These are phyloP conservation scores for Candida montana DNA, from an alignment of 805 yeast species.

Conservation along the genomic window DNA sequence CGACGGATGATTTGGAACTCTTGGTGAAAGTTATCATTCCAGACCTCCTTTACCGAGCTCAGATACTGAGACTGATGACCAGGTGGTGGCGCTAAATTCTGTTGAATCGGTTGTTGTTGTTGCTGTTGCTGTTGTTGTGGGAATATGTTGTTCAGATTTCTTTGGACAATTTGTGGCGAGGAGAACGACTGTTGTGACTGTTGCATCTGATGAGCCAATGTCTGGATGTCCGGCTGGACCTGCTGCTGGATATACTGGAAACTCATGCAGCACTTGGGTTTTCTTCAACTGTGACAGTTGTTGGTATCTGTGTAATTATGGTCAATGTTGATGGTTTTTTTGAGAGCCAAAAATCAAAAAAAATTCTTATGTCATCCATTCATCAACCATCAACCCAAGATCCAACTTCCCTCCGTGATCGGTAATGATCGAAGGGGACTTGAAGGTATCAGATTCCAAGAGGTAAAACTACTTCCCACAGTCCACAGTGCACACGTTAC, in stretches of 20 bases:
- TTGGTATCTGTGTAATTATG: too few species aligned
- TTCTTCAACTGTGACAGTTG: too few species aligned
- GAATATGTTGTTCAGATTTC: constrained; percentile 5
- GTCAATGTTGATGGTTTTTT: too few species aligned
- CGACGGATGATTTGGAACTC: constrained; percentile 61
- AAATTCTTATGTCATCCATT: too few species aligned
- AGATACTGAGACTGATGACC: constrained; percentile 10
- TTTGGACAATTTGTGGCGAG: constrained; percentile 6
- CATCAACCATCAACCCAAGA: too few species aligned
- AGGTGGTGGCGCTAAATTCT: neutral
- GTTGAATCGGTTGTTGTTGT: constrained; percentile 18
- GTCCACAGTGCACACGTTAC: too few species aligned
- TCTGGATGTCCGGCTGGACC: constrained; percentile 15
- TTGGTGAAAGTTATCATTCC: constrained; percentile 62
- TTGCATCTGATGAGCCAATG: constrained; percentile 5
- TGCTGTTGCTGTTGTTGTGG: constrained; percentile 16
- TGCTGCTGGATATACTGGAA: constrained; percentile 18
- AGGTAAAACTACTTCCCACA: too few species aligned
- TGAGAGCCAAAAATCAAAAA: too few species aligned
- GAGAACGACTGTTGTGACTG: constrained; percentile 4
- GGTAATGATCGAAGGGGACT: too few species aligned
- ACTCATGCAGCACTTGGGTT: constrained; percentile 10
- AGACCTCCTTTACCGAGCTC: constrained; percentile 60
- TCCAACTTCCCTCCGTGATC: too few species aligned
- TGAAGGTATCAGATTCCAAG: too few species aligned